A percentile compares a stretch with the other conserved stretches of the same genome.
Evolutionary conservation across 2,329 filamentous ascomycete species (phyloP).

Genomic region (Penicillium sp.): DNA sequence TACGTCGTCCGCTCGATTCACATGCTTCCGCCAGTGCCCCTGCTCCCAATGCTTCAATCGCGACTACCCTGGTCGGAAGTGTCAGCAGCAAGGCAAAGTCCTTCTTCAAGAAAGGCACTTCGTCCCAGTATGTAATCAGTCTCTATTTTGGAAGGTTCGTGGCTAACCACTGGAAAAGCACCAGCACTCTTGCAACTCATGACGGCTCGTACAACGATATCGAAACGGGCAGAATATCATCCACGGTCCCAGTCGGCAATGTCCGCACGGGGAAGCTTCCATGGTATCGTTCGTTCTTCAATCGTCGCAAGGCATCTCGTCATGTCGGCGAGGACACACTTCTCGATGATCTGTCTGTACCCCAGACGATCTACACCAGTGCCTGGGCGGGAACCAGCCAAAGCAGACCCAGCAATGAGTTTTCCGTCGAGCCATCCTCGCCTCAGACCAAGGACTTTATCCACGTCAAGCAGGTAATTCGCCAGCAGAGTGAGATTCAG

Average conservation of each 20-base stretch:
- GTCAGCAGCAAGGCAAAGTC: constrained; percentile 28
- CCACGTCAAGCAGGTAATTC: constrained; percentile 33
- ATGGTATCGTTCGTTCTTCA: constrained; percentile 10
- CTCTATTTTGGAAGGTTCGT: not conserved
- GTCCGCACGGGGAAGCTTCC: not conserved
- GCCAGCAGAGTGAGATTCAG: constrained; percentile 30
- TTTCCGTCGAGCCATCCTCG: constrained; percentile 7
- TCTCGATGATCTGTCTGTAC: constrained; percentile 16
- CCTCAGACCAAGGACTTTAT: constrained; percentile 22
- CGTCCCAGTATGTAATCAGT: constrained; percentile 16
- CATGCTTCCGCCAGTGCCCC: constrained; percentile 1
- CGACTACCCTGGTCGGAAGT: constrained; percentile 20
- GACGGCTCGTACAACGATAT: constrained; percentile 15
- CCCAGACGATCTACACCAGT: constrained; percentile 28
- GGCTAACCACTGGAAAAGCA: constrained; percentile 9
- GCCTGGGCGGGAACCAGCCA: constrained; percentile 31
- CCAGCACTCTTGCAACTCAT: not conserved
- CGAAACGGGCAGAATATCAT: constrained; percentile 19
- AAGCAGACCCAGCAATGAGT: constrained; percentile 25
- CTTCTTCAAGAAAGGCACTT: constrained; percentile 20
- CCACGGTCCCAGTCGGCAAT: not conserved
- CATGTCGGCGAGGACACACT: constrained; percentile 10
- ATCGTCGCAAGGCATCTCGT: constrained; percentile 6
- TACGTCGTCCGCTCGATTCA: constrained; percentile 20
- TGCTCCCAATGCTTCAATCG: constrained; percentile 5